Evolutionary conservation across 148 eudicot genomes (phyloP), one percentile per base, ranked within the genome.

Genomic region (Mesembryanthemum crystallinum): DNA sequence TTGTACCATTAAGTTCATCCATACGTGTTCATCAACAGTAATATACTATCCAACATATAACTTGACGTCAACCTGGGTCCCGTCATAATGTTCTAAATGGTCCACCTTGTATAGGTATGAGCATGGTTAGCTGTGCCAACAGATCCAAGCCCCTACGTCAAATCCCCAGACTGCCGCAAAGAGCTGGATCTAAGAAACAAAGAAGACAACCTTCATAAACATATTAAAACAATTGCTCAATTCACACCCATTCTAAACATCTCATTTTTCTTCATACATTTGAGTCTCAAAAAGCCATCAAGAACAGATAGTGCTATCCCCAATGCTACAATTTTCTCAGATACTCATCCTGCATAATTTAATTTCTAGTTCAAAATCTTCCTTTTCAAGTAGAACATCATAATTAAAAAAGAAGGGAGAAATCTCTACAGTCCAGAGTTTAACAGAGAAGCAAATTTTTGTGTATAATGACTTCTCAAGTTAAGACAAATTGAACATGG

Each of bases 131-230:
- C 73, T 21, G 78, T 74, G 82, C 78, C 69, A 79, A 73, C 55
- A 68, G 69, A 75, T 71, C 79, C 83, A 86, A 76, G 85, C 81
- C 78, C 90, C 89, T 83, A 85, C 77, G 83, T 76, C 93, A 88
- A 86, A 86, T 89, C 91, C 91, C 87, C 87, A 81, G 87, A 85
- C 80, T 80, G 82, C 88, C 80, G 82, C 85, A 71, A 63, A 76
- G 87, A 77, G 85, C 93, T 88, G 85, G 85, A 89, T 88, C 91
- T 88, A 91, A 72, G 88, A 87, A 83, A 86, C 85, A 87, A 78
- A 86, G 76, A 84, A 88, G 84, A 77, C 83, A 82, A 82, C 78
- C 88, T 87, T 82, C 89, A 87, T 77, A 88, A 85, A 85, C 75
- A 78, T 72, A 76, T 77, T 79, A 89, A 72, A 83, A 71, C 43